Base-by-base conservation (phyloP, 2,329 filamentous ascomycete species). In the Alternaria ethzedia region DNA sequence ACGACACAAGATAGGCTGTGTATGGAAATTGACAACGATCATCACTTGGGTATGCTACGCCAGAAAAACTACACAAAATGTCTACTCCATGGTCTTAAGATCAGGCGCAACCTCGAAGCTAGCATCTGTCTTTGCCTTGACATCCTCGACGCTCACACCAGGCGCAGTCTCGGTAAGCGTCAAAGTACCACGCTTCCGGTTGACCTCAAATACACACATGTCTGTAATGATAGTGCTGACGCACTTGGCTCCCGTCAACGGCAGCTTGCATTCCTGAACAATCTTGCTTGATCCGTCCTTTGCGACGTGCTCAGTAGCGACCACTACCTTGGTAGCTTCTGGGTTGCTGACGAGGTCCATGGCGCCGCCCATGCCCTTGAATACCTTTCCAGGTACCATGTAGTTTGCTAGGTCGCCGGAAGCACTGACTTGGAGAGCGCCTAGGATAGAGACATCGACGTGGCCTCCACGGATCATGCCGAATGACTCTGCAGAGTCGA, bases 201-300 rank as follows among this genome's bases (percentile, higher is more conserved):
- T 92, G 55, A 97, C 93, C 68, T 94, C 88, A 75, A 82, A 81
- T 17, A 79, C 77, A 70, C 73, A 76, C 69, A 81, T 25, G 51
- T 81, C 79, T 2, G 79, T 80, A n/a, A 81, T 81, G 44, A 81
- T 81, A 3, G 72, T 76, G 61, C 74, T 77, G 7, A 81, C 78
- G 54, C 78, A 80, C 58, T 61, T 70, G 21, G 74, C 75, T 13
- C 79, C 79, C 0, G 79, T 81, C 2, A 81, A 64, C n/a, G 79
- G 79, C 50, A 81, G 65, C 50, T 66, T 66, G 65, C 79, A 81
- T 32, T 75, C 91, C 84, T 93, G 93, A 69, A 97, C 87, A 77
- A 97, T 96, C 89, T 97, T 97, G 67, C 93, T 86, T 74, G 90
- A 91, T 65, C 94, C 94, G 83, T 95, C 94, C 87, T 96, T 96